Evolutionary conservation across 306 rosid species (phyloP).

Genomic region (Fagus crenata): DNA sequence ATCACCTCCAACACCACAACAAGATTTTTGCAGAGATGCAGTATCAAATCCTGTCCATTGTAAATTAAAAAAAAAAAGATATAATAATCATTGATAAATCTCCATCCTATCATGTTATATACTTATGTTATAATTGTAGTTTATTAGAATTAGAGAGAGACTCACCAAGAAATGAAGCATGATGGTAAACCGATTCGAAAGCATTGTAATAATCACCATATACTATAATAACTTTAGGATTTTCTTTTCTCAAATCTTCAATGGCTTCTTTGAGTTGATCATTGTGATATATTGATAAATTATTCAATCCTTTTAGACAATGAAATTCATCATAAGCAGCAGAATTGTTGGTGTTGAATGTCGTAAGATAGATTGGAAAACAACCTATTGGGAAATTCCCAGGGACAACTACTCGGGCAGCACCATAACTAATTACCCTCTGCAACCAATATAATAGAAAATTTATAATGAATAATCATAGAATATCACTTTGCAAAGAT

Average conservation of each 20-base stretch:
- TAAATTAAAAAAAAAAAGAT: no score
- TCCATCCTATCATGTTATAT: background rate
- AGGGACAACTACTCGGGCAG: slow-evolving; percentile 13
- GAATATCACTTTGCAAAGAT: background rate
- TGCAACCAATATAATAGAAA: background rate
- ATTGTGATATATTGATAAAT: slow-evolving; percentile 15
- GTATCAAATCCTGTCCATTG: slow-evolving; percentile 20
- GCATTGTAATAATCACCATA: slow-evolving; percentile 29
- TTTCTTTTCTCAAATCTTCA: slow-evolving; percentile 12
- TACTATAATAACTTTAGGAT: background rate
- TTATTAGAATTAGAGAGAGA: background rate
- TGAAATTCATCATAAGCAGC: slow-evolving; percentile 12
- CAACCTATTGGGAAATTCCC: slow-evolving; percentile 30
- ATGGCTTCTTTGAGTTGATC: slow-evolving; percentile 15
- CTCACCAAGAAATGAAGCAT: background rate
- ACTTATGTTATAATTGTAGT: background rate
- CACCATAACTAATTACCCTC: slow-evolving; percentile 21
- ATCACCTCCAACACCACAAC: slow-evolving; percentile 22
- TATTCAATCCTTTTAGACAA: slow-evolving; percentile 12
- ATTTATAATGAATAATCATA: background rate
- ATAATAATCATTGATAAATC: background rate
- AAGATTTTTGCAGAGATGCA: slow-evolving; percentile 25
- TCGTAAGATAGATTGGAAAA: slow-evolving; percentile 10
- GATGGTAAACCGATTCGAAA: slow-evolving; percentile 9
- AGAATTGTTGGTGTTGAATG: slow-evolving; percentile 1